Evolutionary conservation across 805 yeast species (phyloP), one percentile per base, ranked within the genome.

Genomic region (Barnettozyma wickerhamii): DNA sequence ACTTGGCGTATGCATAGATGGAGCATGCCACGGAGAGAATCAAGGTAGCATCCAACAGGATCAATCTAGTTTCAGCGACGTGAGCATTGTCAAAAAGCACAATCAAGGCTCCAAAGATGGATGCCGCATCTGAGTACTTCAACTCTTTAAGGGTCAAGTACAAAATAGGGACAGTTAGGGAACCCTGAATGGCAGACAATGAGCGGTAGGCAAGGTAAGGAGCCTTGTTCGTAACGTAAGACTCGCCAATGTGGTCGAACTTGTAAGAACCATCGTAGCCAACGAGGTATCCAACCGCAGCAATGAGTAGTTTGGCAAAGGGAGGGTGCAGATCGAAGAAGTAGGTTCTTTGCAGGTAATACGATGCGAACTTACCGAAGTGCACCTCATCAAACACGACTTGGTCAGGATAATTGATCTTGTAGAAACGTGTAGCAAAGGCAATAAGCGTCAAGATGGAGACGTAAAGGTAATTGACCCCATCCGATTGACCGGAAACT

Each of bases 281-380:
- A 38, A 83, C 79, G 19, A 93, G 54, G 72, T 82, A 88, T 32
- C 99, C 99, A 30, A 83, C 87, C 43, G 81, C 73, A 0, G 98
- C 98, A 64, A 91, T 87, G 51, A 90, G 71, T 60, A 93, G 71
- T 62, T 93, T 93, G 40, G 96, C 99, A 63, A 93, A 87, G 18
- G 99, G 99, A 9, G 99, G 99, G 65, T 93, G 99, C 38, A 93
- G 79, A 65, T 93, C 99, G 57, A 93, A 93, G 63, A 88, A 93
- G 63, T 86, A 93, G 0, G 96, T 84, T 47, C 96, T 74, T 63
- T 91, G 85, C 45, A 91, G 66, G 63, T 91, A 91, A 64, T 84
- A 83, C 2, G 88, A 77, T 7, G 91, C 91, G 60, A 84, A 84
- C 55, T 84, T 84, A 28, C 95, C 95, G 55, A 85, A 85, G 61